phyloP scores from a whole-genome alignment of 2,329 filamentous ascomycete species.

The Corniculantispora saksenae region DNA sequence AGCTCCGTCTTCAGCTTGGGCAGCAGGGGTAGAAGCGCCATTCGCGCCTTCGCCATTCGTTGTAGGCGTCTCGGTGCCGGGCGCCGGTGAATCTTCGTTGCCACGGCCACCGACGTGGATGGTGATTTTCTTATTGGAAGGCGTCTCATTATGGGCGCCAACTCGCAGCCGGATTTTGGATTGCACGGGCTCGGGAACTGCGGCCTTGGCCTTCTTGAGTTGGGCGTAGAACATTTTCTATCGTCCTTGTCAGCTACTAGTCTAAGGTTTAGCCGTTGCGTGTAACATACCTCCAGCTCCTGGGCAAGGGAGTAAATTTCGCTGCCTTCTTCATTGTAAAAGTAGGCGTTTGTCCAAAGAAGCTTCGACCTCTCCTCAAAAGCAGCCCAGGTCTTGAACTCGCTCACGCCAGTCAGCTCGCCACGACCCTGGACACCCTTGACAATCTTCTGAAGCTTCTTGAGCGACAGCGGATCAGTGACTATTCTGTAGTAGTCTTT shows the following conservation, averaged over 20 bases:
- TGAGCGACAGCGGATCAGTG: constrained; percentile 75
- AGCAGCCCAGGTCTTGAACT: constrained; percentile 79
- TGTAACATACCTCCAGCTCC: constrained; percentile 69
- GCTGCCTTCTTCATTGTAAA: constrained; percentile 90
- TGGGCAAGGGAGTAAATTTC: constrained; percentile 77
- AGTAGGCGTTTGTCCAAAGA: constrained; percentile 85
- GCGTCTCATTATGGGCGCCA: constrained; percentile 50
- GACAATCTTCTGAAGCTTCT: constrained; percentile 74
- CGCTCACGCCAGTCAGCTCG: constrained; percentile 61
- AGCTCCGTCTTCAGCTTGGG: constrained; percentile 6
- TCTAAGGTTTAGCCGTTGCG: neutral
- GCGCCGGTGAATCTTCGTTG: constrained; percentile 54
- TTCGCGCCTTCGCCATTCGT: constrained; percentile 28
- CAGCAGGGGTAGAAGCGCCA: constrained; percentile 7
- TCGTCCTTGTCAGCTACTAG: constrained; percentile 20
- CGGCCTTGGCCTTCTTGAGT: constrained; percentile 69
- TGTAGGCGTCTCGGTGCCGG: constrained; percentile 36
- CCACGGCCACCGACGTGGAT: constrained; percentile 66
- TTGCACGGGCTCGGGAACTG: constrained; percentile 70
- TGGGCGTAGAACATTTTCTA: constrained; percentile 70
- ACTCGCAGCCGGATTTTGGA: constrained; percentile 82
- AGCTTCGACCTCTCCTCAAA: constrained; percentile 79
- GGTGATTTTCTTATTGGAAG: constrained; percentile 64
- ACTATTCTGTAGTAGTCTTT: constrained; percentile 89
- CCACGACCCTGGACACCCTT: constrained; percentile 71